Conservation (phyloP, 805 yeast genomes). For the Starmera quercuum region DNA sequence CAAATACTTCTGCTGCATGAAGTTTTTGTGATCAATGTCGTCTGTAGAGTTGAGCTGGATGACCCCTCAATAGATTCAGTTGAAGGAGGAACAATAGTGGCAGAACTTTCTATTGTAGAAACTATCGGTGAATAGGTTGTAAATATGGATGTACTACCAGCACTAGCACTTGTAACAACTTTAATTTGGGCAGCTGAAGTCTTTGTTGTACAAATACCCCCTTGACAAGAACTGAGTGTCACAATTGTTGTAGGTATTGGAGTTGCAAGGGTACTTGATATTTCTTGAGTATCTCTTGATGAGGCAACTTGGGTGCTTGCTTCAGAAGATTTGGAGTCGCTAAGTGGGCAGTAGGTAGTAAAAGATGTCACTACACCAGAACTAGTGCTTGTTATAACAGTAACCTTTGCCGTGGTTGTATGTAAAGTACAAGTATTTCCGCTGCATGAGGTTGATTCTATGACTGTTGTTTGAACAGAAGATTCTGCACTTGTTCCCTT, state of each 20-base stretch:
- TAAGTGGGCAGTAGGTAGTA: constrained; percentile 5
- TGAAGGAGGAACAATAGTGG: not conserved
- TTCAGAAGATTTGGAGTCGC: not conserved
- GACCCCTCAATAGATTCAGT: not conserved
- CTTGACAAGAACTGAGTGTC: constrained; percentile 24
- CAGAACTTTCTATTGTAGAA: constrained; percentile 2
- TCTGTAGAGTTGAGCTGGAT: constrained; percentile 1
- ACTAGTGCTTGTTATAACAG: constrained; percentile 21
- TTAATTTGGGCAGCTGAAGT: constrained; percentile 19
- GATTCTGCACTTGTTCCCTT: no score
- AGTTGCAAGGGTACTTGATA: not conserved
- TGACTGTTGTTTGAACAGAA: not conserved
- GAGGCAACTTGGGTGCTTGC: not conserved
- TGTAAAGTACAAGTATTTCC: constrained; percentile 1
- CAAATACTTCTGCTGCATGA: constrained; percentile 11
- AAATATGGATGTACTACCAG: constrained; percentile 27
- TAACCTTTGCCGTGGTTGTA: constrained; percentile 4
- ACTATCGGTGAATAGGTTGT: constrained; percentile 34
- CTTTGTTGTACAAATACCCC: constrained; percentile 19
- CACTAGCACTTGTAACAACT: constrained; percentile 21
- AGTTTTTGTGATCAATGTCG: constrained; percentile 21
- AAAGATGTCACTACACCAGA: not conserved
- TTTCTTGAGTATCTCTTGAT: not conserved
- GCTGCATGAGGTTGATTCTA: not conserved
- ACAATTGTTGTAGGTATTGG: constrained; percentile 15